Base-by-base conservation (phyloP, 2,329 filamentous ascomycete species). In the Cytospora schulzeri region DNA sequence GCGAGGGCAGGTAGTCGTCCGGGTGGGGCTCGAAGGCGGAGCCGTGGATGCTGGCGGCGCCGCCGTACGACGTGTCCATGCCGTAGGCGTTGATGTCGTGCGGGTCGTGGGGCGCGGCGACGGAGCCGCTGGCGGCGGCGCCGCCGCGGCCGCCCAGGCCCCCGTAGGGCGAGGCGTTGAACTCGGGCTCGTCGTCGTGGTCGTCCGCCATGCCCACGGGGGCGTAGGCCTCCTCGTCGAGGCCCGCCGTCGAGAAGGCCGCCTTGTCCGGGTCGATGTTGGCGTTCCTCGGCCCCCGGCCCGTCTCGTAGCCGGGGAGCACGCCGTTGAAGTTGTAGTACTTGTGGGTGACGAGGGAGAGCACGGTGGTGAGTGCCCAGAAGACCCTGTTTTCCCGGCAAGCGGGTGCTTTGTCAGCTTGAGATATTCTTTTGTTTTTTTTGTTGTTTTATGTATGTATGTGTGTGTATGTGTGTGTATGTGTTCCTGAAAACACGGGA, bases 241-340 rank as follows among this genome's bases (percentile, higher is more conserved):
- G 84, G n/a, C 85, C 85, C 17, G 85, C 85, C 75, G 87, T 88
- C 63, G 85, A 88, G 76, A 90, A 90, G 66, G 87, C 87, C 31
- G 87, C 86, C 78, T 89, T 89, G 75, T 90, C 87, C 0, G 87
- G 87, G 73, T 89, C 87, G 69, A 88, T 88, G 76, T 85, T 84
- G 69, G 79, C 76, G 65, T 66, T 69, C 68, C 74, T 75, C 66
- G 72, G 72, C 66, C 73, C 73, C 51, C 65, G 65, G 52, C 58
- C 45, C 60, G 78, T 79, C 70, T 86, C 85, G 73, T 88, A 88
- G 64, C 87, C 87, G 2, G 87, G 87, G 19, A 89, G 80, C 63
- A 77, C 81, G 70, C 85, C 84, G 76, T 89, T 83, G 72, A 84
- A 83, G 70, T 84, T 83, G 77, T 84, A 88, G 77, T 87, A 88